Conservation (phyloP, 352 stramenopile genomes). For the Globisporangium camurandrum region DNA sequence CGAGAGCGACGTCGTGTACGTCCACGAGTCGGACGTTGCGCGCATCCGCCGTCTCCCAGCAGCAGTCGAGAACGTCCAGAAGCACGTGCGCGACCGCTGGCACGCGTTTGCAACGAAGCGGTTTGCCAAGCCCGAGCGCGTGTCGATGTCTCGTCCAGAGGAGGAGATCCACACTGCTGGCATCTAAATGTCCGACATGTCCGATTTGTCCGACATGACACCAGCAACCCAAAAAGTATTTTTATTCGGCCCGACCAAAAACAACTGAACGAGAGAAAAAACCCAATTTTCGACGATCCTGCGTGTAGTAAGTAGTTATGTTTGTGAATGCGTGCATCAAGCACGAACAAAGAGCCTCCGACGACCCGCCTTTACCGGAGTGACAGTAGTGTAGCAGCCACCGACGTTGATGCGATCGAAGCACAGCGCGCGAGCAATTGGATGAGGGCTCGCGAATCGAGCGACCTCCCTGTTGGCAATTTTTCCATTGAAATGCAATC, state of each 20-base stretch:
- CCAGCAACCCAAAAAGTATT: conserved; percentile 6
- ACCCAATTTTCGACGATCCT: too few relatives aligned
- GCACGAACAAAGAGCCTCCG: too few relatives aligned
- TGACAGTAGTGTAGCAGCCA: too few relatives aligned
- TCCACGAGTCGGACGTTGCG: conserved; percentile 61
- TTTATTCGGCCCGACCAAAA: conserved; percentile 13
- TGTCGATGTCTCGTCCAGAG: conserved; percentile 26
- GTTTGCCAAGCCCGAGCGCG: conserved; percentile 21
- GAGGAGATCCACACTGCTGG: conserved; percentile 43
- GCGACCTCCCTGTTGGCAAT: too few relatives aligned
- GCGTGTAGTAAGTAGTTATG: too few relatives aligned
- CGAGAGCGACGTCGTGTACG: conserved; percentile 61
- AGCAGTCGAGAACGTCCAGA: conserved; percentile 44
- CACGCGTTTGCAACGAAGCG: conserved; percentile 32
- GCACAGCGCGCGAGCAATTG: too few relatives aligned
- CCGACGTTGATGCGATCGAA: too few relatives aligned
- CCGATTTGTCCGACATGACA: not conserved
- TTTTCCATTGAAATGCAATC: not conserved
- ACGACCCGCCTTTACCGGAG: too few relatives aligned
- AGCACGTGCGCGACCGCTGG: conserved; percentile 37
- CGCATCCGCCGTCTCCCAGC: conserved; percentile 29
- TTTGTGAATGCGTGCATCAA: too few relatives aligned
- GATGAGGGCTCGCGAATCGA: too few relatives aligned
- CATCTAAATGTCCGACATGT: conserved; percentile 24
- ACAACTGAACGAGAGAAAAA: too few relatives aligned